Base-by-base conservation (phyloP, 495 filamentous ascomycete genomes). In the Symbiotaphrina buchneri region DNA sequence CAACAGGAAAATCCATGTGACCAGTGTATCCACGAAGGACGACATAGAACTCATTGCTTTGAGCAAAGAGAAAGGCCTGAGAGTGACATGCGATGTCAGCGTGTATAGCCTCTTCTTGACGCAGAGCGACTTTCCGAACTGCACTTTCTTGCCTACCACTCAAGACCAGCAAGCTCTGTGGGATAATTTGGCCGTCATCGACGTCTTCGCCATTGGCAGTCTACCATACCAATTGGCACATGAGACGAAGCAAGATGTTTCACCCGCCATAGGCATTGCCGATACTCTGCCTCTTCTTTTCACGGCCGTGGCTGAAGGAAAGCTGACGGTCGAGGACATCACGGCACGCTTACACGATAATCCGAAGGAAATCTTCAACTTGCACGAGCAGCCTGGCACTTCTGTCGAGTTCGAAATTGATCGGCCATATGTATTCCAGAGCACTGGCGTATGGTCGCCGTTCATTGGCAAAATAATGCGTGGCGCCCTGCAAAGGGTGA, bases 121-220 rank as follows among this genome's bases (percentile, higher is more conserved):
- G 5, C 73, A 66, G 43, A 56, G 68, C n/a, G 73, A 83, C 39
- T 79, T 60, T 49, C 75, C 79, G 2, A 57, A 68, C 25, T 79
- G 67, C 49, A 55, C 54, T 34, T 61, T 62, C 41, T 55, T 87
- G 33, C 77, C 79, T 6, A 72, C 72, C 2, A 49, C 49, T 8
- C 63, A 66, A 38, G 79, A 85, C 40, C 79, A 84, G 52, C 60
- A 63, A 38, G 74, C 74, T 11, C 59, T 87, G 6, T 87, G 79
- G 79, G 66, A 79, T 37, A 66, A 84, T 42, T 49, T 84, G 44
- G 56, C 48, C 39, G 75, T 62, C 18, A 84, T 87, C 42, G 79
- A 87, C 46, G 68, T 77, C 41, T 84, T 85, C 61, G 80, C 77
- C 1, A 61, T 84, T 35, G 79, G 79, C 32, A 83, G 74, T 54